These are phyloP conservation scores for Sarocladium kiliense DNA, from an alignment of 2,329 filamentous ascomycete species.

Conservation along the genomic window DNA sequence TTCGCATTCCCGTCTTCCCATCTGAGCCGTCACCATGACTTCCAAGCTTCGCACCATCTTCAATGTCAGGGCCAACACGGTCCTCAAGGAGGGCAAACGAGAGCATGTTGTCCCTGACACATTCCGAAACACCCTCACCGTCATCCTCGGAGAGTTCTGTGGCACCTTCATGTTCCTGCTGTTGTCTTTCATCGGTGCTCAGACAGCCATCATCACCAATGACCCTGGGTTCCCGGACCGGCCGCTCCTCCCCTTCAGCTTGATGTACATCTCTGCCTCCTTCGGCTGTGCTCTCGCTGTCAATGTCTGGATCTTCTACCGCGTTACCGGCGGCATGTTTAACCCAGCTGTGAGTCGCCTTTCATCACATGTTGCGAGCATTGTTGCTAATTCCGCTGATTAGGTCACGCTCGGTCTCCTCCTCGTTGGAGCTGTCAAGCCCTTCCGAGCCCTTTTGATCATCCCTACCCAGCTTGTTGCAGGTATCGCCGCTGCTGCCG, in stretches of 20 bases:
- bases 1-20: too few species aligned
- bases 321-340: constrained; percentile 47
- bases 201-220: constrained; percentile 30
- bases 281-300: constrained; percentile 47
- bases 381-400: background rate
- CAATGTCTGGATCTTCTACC: constrained; percentile 53
- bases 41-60: background rate
- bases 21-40: constrained; percentile 1
- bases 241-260: constrained; percentile 25
- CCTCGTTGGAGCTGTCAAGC: constrained; percentile 52
- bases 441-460: constrained; percentile 43
- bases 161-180: constrained; percentile 51
- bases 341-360: constrained; percentile 41
- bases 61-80: background rate
- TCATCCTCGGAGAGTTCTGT: constrained; percentile 44
- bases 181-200: constrained; percentile 33
- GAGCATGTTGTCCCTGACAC: constrained; percentile 2
- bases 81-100: background rate
- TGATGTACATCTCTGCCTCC: constrained; percentile 44
- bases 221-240: constrained; percentile 18
- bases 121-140: constrained; percentile 18
- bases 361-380: too few species aligned
- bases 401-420: constrained; percentile 52
- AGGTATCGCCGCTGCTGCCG: constrained; percentile 52
- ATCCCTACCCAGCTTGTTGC: constrained; percentile 53